A percentile compares a stretch with the other conserved stretches of the same genome.
phyloP scores from a whole-genome alignment of 2,329 filamentous ascomycete genomes.

The Neonectria magnoliae region DNA sequence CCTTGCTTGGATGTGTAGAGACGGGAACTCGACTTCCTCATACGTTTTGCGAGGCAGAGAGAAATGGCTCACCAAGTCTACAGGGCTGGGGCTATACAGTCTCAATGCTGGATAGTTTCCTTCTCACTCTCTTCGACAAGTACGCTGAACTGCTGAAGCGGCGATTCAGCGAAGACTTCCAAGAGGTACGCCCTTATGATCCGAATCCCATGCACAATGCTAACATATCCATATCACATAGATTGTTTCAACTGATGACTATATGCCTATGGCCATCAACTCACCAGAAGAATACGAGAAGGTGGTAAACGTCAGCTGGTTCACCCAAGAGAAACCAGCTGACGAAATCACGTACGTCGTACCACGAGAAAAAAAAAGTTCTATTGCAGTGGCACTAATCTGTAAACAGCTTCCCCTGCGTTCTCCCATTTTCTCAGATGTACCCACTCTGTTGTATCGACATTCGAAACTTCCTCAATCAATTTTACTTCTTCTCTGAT shows the following conservation, averaged over 20 bases:
- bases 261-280: slow-evolving; percentile 99
- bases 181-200: slow-evolving; percentile 68
- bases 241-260: slow-evolving; percentile 91
- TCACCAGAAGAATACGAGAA: slow-evolving; percentile 92
- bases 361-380: background rate
- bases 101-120: slow-evolving; percentile 80
- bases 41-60: background rate
- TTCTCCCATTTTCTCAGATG: slow-evolving; percentile 99
- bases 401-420: slow-evolving; percentile 79
- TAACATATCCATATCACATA: slow-evolving; percentile 44
- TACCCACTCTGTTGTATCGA: slow-evolving; percentile 98
- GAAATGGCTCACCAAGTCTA: slow-evolving; percentile 79
- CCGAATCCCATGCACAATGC: background rate
- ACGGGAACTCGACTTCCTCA: background rate
- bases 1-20: slow-evolving; percentile 69
- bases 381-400: slow-evolving; percentile 14
- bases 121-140: slow-evolving; percentile 91
- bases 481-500: slow-evolving; percentile 97
- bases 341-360: slow-evolving; percentile 76
- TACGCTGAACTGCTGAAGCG: slow-evolving; percentile 92
- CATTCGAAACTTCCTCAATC: slow-evolving; percentile 95
- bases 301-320: slow-evolving; percentile 96
- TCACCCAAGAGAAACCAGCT: slow-evolving; percentile 80
- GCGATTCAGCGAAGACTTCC: slow-evolving; percentile 94
- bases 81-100: slow-evolving; percentile 92